phyloP scores from a whole-genome alignment of 306 rosid species.

The Purshia tridentata region DNA sequence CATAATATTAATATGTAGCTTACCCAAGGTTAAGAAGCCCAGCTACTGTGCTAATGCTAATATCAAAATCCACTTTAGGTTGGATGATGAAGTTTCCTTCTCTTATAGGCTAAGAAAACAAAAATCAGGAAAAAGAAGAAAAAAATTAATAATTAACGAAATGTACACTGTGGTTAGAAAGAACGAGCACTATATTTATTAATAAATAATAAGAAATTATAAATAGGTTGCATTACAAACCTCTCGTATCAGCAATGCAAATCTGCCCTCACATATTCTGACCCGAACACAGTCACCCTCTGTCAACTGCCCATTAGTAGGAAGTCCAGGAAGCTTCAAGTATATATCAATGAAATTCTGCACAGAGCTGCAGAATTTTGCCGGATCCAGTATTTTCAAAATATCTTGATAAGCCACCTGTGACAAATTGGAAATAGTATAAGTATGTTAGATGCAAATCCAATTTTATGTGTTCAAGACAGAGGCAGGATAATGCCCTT shows the following conservation, averaged over 20 bases:
- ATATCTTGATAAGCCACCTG: conserved; percentile 94
- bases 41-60: conserved; percentile 87
- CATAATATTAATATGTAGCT: conserved; percentile 25
- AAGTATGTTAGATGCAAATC: conserved; percentile 20
- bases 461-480: conserved; percentile 9
- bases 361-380: conserved; percentile 91
- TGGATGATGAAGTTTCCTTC: conserved; percentile 98
- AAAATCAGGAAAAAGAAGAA: conserved; percentile 12
- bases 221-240: conserved; percentile 37
- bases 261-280: conserved; percentile 98
- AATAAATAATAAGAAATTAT: neutral
- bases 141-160: neutral
- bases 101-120: conserved; percentile 73
- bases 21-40: conserved; percentile 99
- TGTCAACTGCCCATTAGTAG: conserved; percentile 75
- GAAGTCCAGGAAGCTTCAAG: conserved; percentile 90
- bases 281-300: conserved; percentile 96
- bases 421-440: conserved; percentile 32
- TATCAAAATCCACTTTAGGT: conserved; percentile 99
- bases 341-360: conserved; percentile 94
- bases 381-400: conserved; percentile 81
- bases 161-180: neutral
- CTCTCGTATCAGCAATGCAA: conserved; percentile 94
- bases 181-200: neutral
- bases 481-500: conserved; percentile 27